Evolutionary conservation across 768 basidiomycete genomes (phyloP).

Genomic region (Candolleomyces aberdarensis): DNA sequence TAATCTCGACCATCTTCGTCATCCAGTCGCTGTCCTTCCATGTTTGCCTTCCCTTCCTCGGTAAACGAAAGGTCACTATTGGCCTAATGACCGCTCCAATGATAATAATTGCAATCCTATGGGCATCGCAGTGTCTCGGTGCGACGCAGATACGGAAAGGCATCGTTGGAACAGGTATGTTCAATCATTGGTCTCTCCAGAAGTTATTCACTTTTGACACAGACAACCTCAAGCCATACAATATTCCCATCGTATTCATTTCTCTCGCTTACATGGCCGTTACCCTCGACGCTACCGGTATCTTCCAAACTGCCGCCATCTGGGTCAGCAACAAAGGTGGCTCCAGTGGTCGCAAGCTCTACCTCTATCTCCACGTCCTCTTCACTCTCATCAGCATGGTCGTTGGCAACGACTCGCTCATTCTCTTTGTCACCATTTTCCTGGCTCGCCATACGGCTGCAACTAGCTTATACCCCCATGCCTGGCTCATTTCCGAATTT

Average conservation of each 20-base stretch:
- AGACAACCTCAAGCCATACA: conserved; percentile 77
- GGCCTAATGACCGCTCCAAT: conserved; percentile 56
- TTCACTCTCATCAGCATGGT: conserved; percentile 73
- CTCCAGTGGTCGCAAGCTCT: conserved; percentile 65
- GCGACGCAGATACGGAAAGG: conserved; percentile 60
- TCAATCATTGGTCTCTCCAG: background rate
- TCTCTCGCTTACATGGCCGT: conserved; percentile 92
- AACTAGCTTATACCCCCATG: conserved; percentile 47
- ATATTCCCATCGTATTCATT: conserved; percentile 91
- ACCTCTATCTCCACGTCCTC: conserved; percentile 79
- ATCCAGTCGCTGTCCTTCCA: conserved; percentile 41
- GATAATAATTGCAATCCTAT: conserved; percentile 47
- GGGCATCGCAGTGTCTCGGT: conserved; percentile 55
- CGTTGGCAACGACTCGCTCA: conserved; percentile 91
- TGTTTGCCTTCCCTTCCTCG: conserved; percentile 28
- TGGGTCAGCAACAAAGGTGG: conserved; percentile 84
- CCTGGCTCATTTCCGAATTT: conserved; percentile 77
- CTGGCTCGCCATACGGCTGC: conserved; percentile 83
- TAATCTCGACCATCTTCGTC: conserved; percentile 51
- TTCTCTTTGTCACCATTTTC: conserved; percentile 88
- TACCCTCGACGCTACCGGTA: conserved; percentile 85
- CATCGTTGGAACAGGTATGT: conserved; percentile 46
- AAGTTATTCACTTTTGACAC: background rate
- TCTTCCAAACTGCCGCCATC: conserved; percentile 84
- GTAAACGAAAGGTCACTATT: conserved; percentile 31